Base-by-base conservation (phyloP, 805 yeast species). In the Cephaloascus albidus region DNA sequence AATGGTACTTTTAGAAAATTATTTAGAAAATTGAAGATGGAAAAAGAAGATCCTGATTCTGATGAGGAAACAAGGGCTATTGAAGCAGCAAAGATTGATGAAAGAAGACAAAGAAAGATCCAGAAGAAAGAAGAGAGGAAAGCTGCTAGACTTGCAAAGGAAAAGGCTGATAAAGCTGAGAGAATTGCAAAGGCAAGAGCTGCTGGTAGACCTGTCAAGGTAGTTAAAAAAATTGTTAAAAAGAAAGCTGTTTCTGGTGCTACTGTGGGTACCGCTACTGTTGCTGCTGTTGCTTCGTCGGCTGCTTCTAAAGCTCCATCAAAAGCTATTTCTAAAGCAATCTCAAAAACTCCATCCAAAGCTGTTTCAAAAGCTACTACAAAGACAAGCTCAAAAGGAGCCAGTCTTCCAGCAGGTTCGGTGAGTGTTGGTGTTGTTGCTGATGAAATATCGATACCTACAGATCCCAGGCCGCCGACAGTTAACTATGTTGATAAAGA, bases 61-160 rank as follows among this genome's bases (percentile, higher is more conserved):
- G 23, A 38, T 44, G 35, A 44, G 38, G 36, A 50, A 48, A 41
- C 47, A 47, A 37, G 49, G 46, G 37, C 32, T 40, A 14, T 43
- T 43, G 35, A 18, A 12, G 40, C 36, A 15, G 40, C 41, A 2
- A 35, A 40, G 39, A 47, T 44, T 36, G 43, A 44, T 12, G 48
- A 42, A 38, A 37, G 35, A 23, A 45, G 42, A 35, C 40, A 38
- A 37, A 15, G 19, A 18, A 31, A 31, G 16, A n/a, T 31, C 8
- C n/a, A 31, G 16, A 37, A 18, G 31, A 32, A 19, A 18, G 5
- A 32, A 32, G 10, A 14, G 35, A 33, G 18, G 15, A 12, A 18
- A 20, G 17, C 28, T n/a, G 33, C 18, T 15, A 34, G 32, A 28
- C 14, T 17, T 30, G 12, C 6, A n/a, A 31, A 15, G 16, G 18